Percentiles rank a stretch among this genome's conserved stretches.
phyloP scores from a whole-genome alignment of 306 rosid genomes.

The Gastrolobium bilobum region DNA sequence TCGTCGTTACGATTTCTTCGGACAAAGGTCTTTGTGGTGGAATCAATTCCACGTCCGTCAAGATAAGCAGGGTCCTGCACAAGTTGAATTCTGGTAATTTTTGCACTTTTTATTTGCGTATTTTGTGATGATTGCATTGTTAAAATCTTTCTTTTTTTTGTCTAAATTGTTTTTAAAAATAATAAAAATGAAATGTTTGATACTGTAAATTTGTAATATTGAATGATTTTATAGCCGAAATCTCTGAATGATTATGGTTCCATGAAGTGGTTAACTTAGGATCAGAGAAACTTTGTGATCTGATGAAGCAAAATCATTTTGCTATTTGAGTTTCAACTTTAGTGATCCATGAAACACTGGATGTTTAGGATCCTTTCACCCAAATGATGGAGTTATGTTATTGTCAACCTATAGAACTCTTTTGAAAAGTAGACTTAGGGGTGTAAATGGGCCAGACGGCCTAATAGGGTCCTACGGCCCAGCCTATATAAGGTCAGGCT shows the following conservation, averaged over 20 bases:
- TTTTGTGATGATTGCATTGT: conserved; percentile 1
- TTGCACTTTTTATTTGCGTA: conserved; percentile 30
- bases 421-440: neutral
- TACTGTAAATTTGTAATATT: conserved; percentile 7
- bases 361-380: conserved; percentile 2
- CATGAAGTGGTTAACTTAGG: neutral
- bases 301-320: neutral
- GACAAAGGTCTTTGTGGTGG: conserved; percentile 99
- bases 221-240: conserved; percentile 4
- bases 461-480: no score
- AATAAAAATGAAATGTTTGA: neutral
- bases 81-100: conserved; percentile 81
- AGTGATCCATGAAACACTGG: neutral
- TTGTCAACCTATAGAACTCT: neutral
- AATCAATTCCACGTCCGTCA: conserved; percentile 95
- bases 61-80: conserved; percentile 80
- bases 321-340: neutral
- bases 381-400: neutral
- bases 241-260: neutral
- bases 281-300: conserved; percentile 4
- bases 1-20: conserved; percentile 83
- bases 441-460: no score
- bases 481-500: no score
- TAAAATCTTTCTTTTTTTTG: neutral
- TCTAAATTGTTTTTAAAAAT: neutral